A percentile compares a stretch with the other conserved stretches of the same genome.
Evolutionary conservation across 257 asterid species (phyloP).

Genomic region (Solanum rostratum): DNA sequence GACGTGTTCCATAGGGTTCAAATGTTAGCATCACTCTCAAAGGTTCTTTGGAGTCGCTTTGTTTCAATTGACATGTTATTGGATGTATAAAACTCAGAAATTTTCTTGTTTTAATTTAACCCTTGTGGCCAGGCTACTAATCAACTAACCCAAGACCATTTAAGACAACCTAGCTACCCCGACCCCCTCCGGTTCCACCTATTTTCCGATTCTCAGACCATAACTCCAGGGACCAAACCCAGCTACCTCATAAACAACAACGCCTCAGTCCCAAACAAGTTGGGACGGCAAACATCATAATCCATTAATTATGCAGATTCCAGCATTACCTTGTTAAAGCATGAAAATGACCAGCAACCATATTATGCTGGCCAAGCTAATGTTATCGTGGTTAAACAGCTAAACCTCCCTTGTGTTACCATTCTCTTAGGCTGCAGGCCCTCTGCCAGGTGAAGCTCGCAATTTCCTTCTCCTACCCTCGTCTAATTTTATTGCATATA

Average conservation of each 20-base stretch:
- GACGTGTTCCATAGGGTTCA: not conserved
- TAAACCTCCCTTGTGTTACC: not conserved
- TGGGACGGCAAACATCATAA: not conserved
- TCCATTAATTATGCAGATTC: not conserved
- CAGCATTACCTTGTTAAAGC: not conserved
- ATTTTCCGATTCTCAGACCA: not conserved
- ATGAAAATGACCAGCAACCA: not conserved
- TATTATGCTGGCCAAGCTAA: not conserved
- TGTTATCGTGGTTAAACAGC: not conserved
- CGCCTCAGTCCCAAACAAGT: not conserved
- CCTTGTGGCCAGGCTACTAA: not conserved
- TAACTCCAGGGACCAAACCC: not conserved
- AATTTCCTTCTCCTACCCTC: not conserved
- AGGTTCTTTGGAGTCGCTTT: not conserved
- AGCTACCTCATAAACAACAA: not conserved
- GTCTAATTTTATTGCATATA: not conserved
- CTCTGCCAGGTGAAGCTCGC: not conserved
- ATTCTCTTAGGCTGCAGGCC: not conserved
- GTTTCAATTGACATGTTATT: not conserved
- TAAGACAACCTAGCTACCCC: not conserved
- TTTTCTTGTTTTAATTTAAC: not conserved
- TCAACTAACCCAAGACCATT: not conserved
- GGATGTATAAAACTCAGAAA: not conserved
- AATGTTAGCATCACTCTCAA: not conserved
- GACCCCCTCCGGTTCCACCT: not conserved